Evolutionary conservation across 768 basidiomycete genomes (phyloP).

Genomic region (Russula dissimulans): DNA sequence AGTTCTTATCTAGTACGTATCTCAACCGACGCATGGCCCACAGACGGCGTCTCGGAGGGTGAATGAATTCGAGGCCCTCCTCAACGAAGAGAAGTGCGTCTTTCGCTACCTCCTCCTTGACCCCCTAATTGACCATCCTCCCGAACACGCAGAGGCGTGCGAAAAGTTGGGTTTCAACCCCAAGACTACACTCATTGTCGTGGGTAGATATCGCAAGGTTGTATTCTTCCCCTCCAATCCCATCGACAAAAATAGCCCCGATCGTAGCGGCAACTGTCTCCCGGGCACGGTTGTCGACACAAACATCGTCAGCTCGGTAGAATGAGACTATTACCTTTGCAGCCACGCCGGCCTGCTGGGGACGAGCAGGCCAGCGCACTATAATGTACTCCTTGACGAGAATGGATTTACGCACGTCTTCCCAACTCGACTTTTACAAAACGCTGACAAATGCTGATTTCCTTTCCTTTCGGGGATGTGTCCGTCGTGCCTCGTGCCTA

Average conservation of each 20-base stretch:
- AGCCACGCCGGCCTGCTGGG: constrained; percentile 50
- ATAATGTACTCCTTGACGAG: constrained; percentile 40
- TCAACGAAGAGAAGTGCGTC: constrained; percentile 45
- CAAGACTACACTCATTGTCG: constrained; percentile 66
- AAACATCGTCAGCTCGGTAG: constrained; percentile 56
- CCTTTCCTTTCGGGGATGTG: too few species aligned
- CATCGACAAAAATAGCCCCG: neutral
- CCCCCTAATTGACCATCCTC: neutral
- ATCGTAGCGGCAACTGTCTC: constrained; percentile 53
- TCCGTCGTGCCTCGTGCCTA: too few species aligned
- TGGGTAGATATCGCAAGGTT: constrained; percentile 68
- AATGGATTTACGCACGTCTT: constrained; percentile 50
- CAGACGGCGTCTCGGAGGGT: constrained; percentile 47
- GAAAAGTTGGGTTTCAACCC: constrained; percentile 43
- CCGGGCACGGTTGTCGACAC: constrained; percentile 72
- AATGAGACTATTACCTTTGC: constrained; percentile 70
- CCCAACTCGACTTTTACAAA: neutral
- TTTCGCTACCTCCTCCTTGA: neutral
- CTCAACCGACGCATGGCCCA: neutral
- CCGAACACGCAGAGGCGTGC: constrained; percentile 45
- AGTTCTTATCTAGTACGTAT: neutral
- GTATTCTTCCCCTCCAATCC: constrained; percentile 37
- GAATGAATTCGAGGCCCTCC: constrained; percentile 38
- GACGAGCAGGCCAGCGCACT: constrained; percentile 55
- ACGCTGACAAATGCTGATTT: neutral